Evolutionary conservation across 352 stramenopile species (phyloP).

Genomic region (Pythium volutum): DNA sequence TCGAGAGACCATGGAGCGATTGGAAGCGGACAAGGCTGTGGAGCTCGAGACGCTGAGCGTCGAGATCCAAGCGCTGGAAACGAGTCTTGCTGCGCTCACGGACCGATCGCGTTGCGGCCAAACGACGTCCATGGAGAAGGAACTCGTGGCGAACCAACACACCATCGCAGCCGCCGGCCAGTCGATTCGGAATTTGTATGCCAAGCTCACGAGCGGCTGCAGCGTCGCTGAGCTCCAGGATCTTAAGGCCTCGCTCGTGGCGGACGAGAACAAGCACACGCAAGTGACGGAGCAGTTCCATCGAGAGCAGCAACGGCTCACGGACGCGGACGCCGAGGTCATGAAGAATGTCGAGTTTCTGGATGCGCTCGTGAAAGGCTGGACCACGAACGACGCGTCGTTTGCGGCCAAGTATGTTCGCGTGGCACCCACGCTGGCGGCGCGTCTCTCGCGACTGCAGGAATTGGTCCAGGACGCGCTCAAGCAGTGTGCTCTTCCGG

Average conservation of each 20-base stretch:
- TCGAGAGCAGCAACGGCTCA: conserved; percentile 20
- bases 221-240: conserved; percentile 61
- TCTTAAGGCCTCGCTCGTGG: conserved; percentile 39
- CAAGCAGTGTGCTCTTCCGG: not conserved
- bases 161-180: conserved; percentile 40
- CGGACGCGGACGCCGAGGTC: conserved; percentile 44
- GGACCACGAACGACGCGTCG: not conserved
- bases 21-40: conserved; percentile 15
- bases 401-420: conserved; percentile 40
- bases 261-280: conserved; percentile 42
- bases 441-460: conserved; percentile 45
- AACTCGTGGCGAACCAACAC: conserved; percentile 44
- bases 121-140: conserved; percentile 28
- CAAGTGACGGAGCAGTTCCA: conserved; percentile 30
- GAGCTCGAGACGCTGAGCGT: conserved; percentile 14
- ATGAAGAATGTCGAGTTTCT: conserved; percentile 64
- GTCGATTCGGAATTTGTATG: conserved; percentile 45
- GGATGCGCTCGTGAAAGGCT: conserved; percentile 35
- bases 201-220: conserved; percentile 54
- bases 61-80: conserved; percentile 29
- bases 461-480: conserved; percentile 35
- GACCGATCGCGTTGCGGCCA: not conserved
- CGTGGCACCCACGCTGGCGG: conserved; percentile 44
- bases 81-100: not conserved
- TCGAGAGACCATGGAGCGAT: conserved; percentile 11